Base-by-base conservation (phyloP, 768 basidiomycete genomes). In the Tulasnella sp. region DNA sequence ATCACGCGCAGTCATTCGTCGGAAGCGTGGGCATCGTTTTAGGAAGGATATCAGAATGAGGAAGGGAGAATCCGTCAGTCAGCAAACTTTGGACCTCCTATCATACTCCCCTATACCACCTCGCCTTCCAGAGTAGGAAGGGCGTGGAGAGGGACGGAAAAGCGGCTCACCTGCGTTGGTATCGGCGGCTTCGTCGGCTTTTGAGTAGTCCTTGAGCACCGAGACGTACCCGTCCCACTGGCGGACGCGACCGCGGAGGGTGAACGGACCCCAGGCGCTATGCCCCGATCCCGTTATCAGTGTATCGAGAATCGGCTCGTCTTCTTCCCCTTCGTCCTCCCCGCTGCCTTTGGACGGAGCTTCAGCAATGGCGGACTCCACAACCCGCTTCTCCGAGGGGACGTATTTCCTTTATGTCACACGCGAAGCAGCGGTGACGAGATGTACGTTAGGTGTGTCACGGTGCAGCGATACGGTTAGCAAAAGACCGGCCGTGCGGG, bases 231-330 rank as follows among this genome's bases (percentile, higher is more conserved):
- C 89, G 66, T 92, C 89, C 63, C 77, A 80, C 14, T 82, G 78
- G 56, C 90, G 73, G n/a, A 93, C 76, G 15, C 89, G 78, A 35
- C 90, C 89, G 3, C 82, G 70, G 23, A 93, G 68, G 58, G 75
- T 81, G 69, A 91, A 93, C 62, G 86, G 82, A 21, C 90, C 89
- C 89, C 89, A 93, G 12, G 87, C 81, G 6, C 89, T 92, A 69
- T 92, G 90, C 4, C 89, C 86, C 74, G 89, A 84, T 65, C 87
- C 87, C 11, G 78, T 74, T 29, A 90, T 70, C 49, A 90, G 76
- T 34, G 87, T 72, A 64, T 90, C 87, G 55, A 70, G 63, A 19
- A 80, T 70, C 27, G 61, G 57, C 21, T 60, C 54, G 7, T 64
- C 63, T 14, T 67, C 65, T 37, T 52, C 62, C 8, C 23, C 45